phyloP scores from a whole-genome alignment of 768 basidiomycete species.

The Boletellus ananas region DNA sequence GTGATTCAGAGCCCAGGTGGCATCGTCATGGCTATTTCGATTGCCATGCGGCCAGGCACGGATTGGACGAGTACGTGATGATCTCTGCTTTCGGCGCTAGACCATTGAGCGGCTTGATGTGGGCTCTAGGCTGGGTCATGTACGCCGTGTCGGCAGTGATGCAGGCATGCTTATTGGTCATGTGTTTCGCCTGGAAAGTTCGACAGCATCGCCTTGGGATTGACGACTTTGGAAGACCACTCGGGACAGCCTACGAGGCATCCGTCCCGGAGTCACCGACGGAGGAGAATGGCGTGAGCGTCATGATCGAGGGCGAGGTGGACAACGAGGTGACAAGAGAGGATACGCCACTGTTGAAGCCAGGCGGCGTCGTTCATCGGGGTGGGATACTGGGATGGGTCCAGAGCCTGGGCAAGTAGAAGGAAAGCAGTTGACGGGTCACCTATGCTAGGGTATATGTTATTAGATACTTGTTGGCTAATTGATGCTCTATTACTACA shows the following conservation, averaged over 20 bases:
- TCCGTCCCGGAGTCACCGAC: not conserved
- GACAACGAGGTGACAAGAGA: constrained; percentile 9
- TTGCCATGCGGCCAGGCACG: constrained; percentile 73
- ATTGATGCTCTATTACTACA: constrained; percentile 13
- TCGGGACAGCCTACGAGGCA: constrained; percentile 15
- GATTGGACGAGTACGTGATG: constrained; percentile 73
- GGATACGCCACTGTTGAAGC: constrained; percentile 24
- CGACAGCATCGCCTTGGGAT: constrained; percentile 72
- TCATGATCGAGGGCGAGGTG: constrained; percentile 21
- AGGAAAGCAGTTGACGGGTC: too few species aligned
- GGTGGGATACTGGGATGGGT: constrained; percentile 26
- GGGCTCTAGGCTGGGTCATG: constrained; percentile 64
- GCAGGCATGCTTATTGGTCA: constrained; percentile 74
- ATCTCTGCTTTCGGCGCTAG: not conserved
- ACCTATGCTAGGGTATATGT: not conserved
- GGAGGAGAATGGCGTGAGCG: constrained; percentile 11
- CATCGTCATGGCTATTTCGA: constrained; percentile 79
- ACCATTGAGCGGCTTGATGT: too few species aligned
- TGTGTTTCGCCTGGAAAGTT: constrained; percentile 85
- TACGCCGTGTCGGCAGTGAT: constrained; percentile 80
- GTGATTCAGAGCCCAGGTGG: constrained; percentile 89
- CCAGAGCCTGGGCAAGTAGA: constrained; percentile 16
- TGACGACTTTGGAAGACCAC: constrained; percentile 83
- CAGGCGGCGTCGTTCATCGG: constrained; percentile 14
- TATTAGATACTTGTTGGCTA: not conserved